phyloP scores from a whole-genome alignment of 2,329 filamentous ascomycete species.

The Daldinia eschscholtzii region DNA sequence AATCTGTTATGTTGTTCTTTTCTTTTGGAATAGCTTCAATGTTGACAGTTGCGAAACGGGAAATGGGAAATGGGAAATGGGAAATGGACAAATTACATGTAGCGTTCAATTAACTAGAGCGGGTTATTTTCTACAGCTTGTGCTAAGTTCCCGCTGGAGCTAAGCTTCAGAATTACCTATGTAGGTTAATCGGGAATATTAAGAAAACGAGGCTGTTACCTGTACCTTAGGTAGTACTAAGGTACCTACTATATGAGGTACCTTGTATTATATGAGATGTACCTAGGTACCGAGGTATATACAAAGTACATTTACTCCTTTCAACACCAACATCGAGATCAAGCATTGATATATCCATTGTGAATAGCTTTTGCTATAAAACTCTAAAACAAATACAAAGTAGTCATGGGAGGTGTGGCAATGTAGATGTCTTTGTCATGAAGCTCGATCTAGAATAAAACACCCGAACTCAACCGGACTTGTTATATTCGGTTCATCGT shows the following conservation, averaged over 20 bases:
- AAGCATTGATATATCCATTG: conserved; percentile 29
- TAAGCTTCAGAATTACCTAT: not conserved
- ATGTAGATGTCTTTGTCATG: conserved; percentile 42
- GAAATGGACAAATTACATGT: conserved; percentile 11
- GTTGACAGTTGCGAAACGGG: conserved; percentile 13
- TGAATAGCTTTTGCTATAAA: conserved; percentile 13
- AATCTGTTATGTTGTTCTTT: conserved; percentile 37
- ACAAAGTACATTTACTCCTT: conserved; percentile 6
- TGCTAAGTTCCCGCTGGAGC: not conserved
- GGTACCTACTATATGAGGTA: not conserved
- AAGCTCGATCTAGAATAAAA: conserved; percentile 20
- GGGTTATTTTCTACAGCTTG: not conserved
- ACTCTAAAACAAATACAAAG: conserved; percentile 12
- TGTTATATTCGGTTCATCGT: conserved; percentile 27
- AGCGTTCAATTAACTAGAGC: not conserved
- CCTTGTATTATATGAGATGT: not conserved
- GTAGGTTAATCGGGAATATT: not conserved
- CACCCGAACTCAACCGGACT: conserved; percentile 13
- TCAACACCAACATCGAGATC: conserved; percentile 20
- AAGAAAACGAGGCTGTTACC: not conserved
- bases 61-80: conserved; percentile 1
- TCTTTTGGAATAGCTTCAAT: conserved; percentile 12
- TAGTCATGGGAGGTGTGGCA: conserved; percentile 34
- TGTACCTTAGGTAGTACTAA: too few species aligned
- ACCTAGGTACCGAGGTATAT: not conserved